Conservation (phyloP, 192 early-diverging fungal species). For the Kickxella alabastrina region DNA sequence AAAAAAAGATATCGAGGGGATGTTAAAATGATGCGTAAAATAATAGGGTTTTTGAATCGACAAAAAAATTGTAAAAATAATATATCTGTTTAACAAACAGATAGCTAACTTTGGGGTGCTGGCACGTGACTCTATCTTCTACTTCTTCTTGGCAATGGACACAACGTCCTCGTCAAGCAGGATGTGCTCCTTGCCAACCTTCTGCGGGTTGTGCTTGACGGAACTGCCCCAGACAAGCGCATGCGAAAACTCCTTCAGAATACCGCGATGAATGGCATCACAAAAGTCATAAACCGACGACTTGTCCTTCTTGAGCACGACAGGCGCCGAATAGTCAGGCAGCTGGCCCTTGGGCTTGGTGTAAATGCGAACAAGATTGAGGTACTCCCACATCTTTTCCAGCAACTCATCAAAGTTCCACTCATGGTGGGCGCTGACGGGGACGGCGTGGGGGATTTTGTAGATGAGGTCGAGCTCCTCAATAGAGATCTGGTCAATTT, state of each 20-base stretch:
- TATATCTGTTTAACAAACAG: too few species aligned
- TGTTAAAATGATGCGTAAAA: too few species aligned
- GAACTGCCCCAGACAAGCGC: constrained; percentile 94
- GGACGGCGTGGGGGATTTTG: constrained; percentile 94
- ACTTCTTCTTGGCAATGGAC: constrained; percentile 70
- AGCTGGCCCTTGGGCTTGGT: constrained; percentile 92
- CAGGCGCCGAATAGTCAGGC: constrained; percentile 91
- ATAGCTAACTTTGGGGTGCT: too few species aligned
- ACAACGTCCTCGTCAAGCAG: constrained; percentile 96
- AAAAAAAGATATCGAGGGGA: too few species aligned
- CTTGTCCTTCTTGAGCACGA: constrained; percentile 74
- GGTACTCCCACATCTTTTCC: constrained; percentile 72
- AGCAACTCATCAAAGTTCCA: constrained; percentile 99
- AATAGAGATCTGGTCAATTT: constrained; percentile 96
- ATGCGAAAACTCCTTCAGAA: constrained; percentile 88
- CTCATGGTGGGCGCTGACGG: constrained; percentile 72
- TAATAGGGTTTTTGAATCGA: neutral
- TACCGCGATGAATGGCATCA: constrained; percentile 92
- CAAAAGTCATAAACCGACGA: constrained; percentile 86
- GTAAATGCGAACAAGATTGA: constrained; percentile 81
- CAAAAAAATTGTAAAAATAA: neutral
- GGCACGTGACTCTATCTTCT: neutral
- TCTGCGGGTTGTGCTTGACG: constrained; percentile 97
- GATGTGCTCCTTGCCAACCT: constrained; percentile 91
- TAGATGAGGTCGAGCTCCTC: constrained; percentile 95